Evolutionary conservation across 495 filamentous ascomycete species (phyloP).

Genomic region (Xylaria cubensis): DNA sequence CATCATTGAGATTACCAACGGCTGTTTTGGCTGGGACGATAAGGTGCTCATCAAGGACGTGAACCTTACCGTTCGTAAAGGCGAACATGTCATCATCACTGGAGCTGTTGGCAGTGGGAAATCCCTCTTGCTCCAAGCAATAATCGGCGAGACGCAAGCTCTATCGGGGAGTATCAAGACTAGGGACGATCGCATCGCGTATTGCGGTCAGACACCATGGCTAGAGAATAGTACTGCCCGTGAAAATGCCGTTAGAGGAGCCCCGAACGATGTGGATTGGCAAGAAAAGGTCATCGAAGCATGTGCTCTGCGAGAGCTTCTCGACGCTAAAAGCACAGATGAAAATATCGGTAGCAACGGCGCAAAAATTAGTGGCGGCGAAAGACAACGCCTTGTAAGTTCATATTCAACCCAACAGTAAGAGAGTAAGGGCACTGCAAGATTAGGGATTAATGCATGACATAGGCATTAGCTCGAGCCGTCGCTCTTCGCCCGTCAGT

Average conservation of each 20-base stretch:
- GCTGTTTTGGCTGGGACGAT: constrained; percentile 9
- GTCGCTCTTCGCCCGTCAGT: constrained; percentile 29
- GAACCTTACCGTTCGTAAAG: constrained; percentile 14
- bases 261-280: constrained; percentile 40
- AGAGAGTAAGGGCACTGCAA: not conserved
- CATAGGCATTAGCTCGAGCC: constrained; percentile 13
- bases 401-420: constrained; percentile 10
- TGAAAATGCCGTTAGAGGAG: constrained; percentile 42
- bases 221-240: constrained; percentile 45
- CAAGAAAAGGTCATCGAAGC: constrained; percentile 41
- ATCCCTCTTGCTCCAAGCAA: constrained; percentile 37
- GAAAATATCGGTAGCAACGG: constrained; percentile 64
- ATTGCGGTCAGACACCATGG: constrained; percentile 48
- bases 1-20: not conserved
- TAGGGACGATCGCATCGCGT: constrained; percentile 27
- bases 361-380: constrained; percentile 63
- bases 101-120: constrained; percentile 43
- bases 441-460: constrained; percentile 4
- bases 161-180: constrained; percentile 3
- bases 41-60: constrained; percentile 22
- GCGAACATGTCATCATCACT: constrained; percentile 24
- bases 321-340: constrained; percentile 53
- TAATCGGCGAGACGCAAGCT: constrained; percentile 34
- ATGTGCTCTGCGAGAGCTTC: constrained; percentile 42
- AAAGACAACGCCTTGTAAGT: constrained; percentile 60